Conservation (phyloP, 108 stramenopile species). For the Conticribra weissflogii region DNA sequence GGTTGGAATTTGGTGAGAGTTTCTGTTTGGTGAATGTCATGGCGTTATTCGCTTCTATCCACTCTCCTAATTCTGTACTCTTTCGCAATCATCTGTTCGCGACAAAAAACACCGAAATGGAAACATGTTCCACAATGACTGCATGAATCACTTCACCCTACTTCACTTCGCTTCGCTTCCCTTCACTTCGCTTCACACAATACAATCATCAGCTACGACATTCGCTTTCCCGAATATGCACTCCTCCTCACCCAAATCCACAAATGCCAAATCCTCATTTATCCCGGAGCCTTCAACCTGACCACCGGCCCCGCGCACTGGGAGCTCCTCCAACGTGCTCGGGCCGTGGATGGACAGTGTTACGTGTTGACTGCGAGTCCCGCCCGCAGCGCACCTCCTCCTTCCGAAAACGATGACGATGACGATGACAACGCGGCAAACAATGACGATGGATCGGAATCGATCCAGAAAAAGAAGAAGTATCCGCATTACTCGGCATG, state of each 20-base stretch:
- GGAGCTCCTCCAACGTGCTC: slow-evolving; percentile 96
- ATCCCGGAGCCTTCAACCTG: slow-evolving; percentile 99
- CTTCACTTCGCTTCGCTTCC: no score
- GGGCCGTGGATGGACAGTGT: slow-evolving; percentile 98
- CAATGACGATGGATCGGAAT: not conserved
- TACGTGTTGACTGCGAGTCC: slow-evolving; percentile 95
- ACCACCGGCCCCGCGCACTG: slow-evolving; percentile 99
- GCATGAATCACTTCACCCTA: no score
- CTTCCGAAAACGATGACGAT: slow-evolving; percentile 29
- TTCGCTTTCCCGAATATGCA: slow-evolving; percentile 98
- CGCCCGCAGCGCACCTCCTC: slow-evolving; percentile 86
- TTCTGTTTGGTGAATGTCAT: no score
- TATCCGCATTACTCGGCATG: slow-evolving; percentile 97
- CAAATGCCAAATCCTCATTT: slow-evolving; percentile 78
- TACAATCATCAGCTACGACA: slow-evolving; percentile 81
- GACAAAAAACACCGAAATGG: no score
- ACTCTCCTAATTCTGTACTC: no score
- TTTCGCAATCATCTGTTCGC: no score
- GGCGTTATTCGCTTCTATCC: no score
- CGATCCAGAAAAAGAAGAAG: slow-evolving; percentile 25
- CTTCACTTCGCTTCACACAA: not conserved
- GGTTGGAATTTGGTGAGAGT: slow-evolving; percentile 90
- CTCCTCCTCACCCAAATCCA: slow-evolving; percentile 87
- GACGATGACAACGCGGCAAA: slow-evolving; percentile 26
- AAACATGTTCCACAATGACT: no score